Percentiles rank a stretch among this genome's conserved stretches.
Conservation (phyloP, 495 filamentous ascomycete genomes). For the Apiosordaria backusii region DNA sequence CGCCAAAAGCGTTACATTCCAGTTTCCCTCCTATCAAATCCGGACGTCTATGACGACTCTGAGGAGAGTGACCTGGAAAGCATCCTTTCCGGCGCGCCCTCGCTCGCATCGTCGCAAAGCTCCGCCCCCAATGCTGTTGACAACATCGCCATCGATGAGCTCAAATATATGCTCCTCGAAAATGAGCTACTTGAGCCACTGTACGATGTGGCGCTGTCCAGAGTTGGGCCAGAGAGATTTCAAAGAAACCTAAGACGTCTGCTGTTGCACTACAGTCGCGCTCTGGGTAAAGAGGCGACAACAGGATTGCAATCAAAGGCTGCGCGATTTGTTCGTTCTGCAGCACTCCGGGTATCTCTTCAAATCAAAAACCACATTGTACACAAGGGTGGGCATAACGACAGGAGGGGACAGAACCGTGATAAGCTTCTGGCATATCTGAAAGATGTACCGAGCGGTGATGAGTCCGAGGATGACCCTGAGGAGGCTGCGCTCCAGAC, state of each 20-base stretch:
- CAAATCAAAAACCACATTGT: conserved; percentile 8
- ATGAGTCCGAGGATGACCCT: conserved; percentile 10
- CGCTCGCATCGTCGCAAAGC: conserved; percentile 10
- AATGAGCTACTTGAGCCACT: conserved; percentile 2
- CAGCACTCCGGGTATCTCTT: conserved; percentile 7
- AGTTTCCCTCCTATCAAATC: no score
- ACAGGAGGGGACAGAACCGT: not conserved
- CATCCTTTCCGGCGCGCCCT: conserved; percentile 8
- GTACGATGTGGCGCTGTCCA: conserved; percentile 3
- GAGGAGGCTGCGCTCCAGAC: conserved; percentile 5
- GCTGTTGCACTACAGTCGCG: not conserved
- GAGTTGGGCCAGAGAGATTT: conserved; percentile 10
- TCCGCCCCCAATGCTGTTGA: not conserved
- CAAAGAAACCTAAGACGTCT: conserved; percentile 11
- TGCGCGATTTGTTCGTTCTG: conserved; percentile 3
- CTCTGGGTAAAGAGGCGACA: conserved; percentile 2
- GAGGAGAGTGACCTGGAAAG: conserved; percentile 14
- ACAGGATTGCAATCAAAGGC: not conserved
- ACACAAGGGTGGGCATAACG: not conserved
- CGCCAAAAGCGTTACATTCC: no score
- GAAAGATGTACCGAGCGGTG: not conserved
- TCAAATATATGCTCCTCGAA: conserved; percentile 2
- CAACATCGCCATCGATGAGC: conserved; percentile 4
- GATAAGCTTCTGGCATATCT: conserved; percentile 6
- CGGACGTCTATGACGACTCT: not conserved